Evolutionary conservation across 164 flowering plant genomes (phyloP), one percentile per base, ranked within the genome.

Genomic region (Santalum album): DNA sequence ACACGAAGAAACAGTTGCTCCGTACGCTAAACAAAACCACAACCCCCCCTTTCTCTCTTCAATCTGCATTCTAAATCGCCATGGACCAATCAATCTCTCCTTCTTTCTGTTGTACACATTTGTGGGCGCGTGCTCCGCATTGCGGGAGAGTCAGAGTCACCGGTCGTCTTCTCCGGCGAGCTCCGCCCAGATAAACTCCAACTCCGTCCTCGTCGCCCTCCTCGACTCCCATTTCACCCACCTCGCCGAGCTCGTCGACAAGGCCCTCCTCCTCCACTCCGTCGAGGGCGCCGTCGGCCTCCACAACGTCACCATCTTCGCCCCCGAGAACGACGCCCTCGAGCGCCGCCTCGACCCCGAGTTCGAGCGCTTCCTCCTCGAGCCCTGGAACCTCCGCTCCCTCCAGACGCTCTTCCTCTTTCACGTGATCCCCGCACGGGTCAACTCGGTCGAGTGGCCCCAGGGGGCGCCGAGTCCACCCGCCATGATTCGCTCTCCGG

Each of bases 271-370:
- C 6, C 36, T 80, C 0, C 82, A 70, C 17, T 69, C 75, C 9
- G 78, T 80, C 0, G 83, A 80, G 53, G 70, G 74, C 1, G 68
- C 77, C 2, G 76, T 80, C 27, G 67, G 71, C 6, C 54, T 53
- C 15, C 72, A 70, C 57, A 80, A 80, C 29, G 54, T 80, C 58
- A 78, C 86, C 65, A 70, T 80, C 39, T 75, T 80, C 54, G 82
- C 86, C 0, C 86, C 82, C 1, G 55, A 24, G 7, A 78, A 80
- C 44, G 77, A 76, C 15, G 86, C 81, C 21, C 51, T 80, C 10
- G 82, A 75, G 49, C 72, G 80, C 9, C 65, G 74, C 18, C 63
- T 80, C 18, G 82, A 80, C 71, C 85, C 80, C 5, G 80, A 77
- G 64, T 80, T 80, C 69, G 78, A 77, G 68, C 73, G 74, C 1